Conservation (phyloP, 2,329 filamentous ascomycete genomes). For the Podosphaera xanthii region DNA sequence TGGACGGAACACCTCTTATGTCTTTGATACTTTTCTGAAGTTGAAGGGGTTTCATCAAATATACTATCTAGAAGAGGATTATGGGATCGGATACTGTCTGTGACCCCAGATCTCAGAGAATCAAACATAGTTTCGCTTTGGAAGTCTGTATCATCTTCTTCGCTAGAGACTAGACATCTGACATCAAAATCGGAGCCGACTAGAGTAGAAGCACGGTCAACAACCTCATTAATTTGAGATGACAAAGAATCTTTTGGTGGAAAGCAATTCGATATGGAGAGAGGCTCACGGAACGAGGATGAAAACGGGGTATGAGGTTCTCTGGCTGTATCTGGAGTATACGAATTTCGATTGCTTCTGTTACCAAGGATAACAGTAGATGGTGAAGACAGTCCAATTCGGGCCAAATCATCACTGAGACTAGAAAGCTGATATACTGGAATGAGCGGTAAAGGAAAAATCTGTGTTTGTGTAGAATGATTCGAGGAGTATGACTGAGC, state of each 20-base stretch:
- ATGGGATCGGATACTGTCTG: constrained; percentile 39
- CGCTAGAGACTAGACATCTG: constrained; percentile 39
- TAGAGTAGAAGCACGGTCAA: constrained; percentile 32
- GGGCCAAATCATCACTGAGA: constrained; percentile 29
- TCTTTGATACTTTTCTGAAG: constrained; percentile 23
- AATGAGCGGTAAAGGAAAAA: not conserved
- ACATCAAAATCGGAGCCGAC: constrained; percentile 47
- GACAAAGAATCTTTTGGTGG: too few relatives aligned
- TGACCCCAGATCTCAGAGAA: constrained; percentile 49
- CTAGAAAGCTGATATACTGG: constrained; percentile 26
- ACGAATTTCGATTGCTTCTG: constrained; percentile 11
- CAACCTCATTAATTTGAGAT: constrained; percentile 4
- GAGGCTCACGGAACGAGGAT: too few relatives aligned
- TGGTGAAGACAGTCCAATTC: constrained; percentile 20
- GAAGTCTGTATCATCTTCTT: constrained; percentile 59
- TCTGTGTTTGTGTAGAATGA: constrained; percentile 3
- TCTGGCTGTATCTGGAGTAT: constrained; percentile 11
- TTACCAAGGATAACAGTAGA: constrained; percentile 6
- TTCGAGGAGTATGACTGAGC: not conserved
- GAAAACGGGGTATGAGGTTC: too few relatives aligned
- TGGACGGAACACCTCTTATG: constrained; percentile 14
- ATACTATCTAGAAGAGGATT: constrained; percentile 57
- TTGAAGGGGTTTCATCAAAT: constrained; percentile 56
- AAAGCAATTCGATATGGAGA: too few relatives aligned
- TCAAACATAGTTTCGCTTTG: constrained; percentile 60